Percentiles rank a stretch among this genome's conserved stretches.
Conservation (phyloP, 371 early-diverging fungal genomes). For the Apophysomyces variabilis region DNA sequence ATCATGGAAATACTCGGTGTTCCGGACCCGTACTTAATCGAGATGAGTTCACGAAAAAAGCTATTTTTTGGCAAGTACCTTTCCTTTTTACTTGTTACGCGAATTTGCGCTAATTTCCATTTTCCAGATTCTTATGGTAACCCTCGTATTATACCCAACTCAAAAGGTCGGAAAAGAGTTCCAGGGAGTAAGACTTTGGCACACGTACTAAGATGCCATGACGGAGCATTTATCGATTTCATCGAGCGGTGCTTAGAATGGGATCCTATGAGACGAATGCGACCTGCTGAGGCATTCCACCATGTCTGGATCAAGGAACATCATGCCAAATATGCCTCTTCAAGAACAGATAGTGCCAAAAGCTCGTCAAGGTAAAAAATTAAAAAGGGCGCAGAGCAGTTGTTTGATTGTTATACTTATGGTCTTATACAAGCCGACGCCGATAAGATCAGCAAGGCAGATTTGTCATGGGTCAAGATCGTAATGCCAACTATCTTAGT, state of each 20-base stretch:
- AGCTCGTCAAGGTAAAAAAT: background rate
- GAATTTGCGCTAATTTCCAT: constrained; percentile 18
- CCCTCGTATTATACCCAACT: constrained; percentile 79
- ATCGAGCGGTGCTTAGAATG: constrained; percentile 82
- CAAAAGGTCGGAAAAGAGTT: constrained; percentile 87
- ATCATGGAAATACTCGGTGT: constrained; percentile 93
- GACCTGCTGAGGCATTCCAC: constrained; percentile 82
- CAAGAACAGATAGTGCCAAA: background rate
- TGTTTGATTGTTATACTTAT: background rate
- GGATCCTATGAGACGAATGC: constrained; percentile 91
- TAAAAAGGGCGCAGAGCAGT: no score
- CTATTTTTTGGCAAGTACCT: constrained; percentile 82
- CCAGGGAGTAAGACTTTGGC: constrained; percentile 78
- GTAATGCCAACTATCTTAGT: no score
- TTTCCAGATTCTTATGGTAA: constrained; percentile 67
- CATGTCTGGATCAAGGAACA: constrained; percentile 72
- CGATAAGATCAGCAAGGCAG: background rate
- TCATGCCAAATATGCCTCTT: background rate
- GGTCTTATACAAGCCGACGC: background rate
- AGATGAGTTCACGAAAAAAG: constrained; percentile 76
- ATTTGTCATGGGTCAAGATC: no score
- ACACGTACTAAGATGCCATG: constrained; percentile 72
- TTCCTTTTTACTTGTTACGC: background rate
- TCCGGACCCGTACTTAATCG: constrained; percentile 78
- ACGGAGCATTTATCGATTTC: constrained; percentile 85